Evolutionary conservation across 208 protist species (phyloP), one percentile per base, ranked within the genome.

Genomic region (Wallacemonas sp.): DNA sequence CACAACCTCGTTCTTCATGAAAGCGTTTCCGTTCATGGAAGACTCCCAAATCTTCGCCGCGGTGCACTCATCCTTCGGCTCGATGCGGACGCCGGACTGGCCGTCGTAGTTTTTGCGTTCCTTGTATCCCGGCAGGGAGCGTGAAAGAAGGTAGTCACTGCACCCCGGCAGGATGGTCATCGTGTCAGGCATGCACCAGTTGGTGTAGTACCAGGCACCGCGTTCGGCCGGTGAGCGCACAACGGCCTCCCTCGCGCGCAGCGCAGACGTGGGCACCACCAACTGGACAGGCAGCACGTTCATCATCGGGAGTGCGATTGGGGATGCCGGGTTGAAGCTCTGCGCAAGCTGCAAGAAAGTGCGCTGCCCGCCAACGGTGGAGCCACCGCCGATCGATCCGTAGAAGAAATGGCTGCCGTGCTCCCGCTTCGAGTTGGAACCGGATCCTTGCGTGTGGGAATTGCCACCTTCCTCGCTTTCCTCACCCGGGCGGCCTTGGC

Each of bases 261-360:
- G 22, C 4, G 36, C 44, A 24, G 29, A 9, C 30, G 21, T 53
- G 3, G 55, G 44, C 6, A 68, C 37, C 19, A 33, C 26, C 26
- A 68, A 29, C 19, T 45, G 52, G 4, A 62, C 52, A 29, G 34
- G 32, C 39, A 68, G 52, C 34, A 58, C 52, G 33, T 50, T 50
- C 5, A 41, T 60, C 50, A 68, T 37, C 22, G 52, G 29, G 19
- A 68, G 52, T 17, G 63, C 36, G 41, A 62, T 59, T 37, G 63
- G 46, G 27, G 39, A 44, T 19, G 55, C 63, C 3, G 52, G 29
- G 41, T 59, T 68, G 63, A 68, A 68, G 52, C 13, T 30, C 50
- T 54, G 63, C 19, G 63, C 22, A n/a, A 68, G 63, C 22, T 45
- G 42, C 34, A 68, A 24, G 33, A 68, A 68, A n/a, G 48, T 68